Evolutionary conservation across 768 basidiomycete species (phyloP), one percentile per base, ranked within the genome.

Genomic region (Russula sp.): DNA sequence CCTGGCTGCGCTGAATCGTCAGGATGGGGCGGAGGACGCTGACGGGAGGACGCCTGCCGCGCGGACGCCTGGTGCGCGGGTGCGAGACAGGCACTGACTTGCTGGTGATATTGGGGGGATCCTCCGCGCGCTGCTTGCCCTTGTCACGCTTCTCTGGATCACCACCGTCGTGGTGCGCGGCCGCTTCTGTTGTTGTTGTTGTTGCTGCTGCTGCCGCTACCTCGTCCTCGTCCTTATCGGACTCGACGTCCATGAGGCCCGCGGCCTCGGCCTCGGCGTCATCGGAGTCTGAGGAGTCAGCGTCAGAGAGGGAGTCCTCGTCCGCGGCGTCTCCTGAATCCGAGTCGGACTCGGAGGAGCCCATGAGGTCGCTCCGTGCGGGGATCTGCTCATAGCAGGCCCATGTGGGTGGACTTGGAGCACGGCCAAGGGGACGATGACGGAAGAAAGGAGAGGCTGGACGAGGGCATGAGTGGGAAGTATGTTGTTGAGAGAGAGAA

Each of bases 381-480:
- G 62, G 86, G 73, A 91, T 91, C 81, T 91, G 89, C 80, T 92
- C 90, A 74, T 91, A 92, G 80, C 89, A 92, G 11, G 89, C 89
- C 89, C 89, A 91, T 0, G 88, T 91, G 31, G 90, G 89, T 2
- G 90, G 90, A 3, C 88, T 90, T 18, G 89, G 84, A 44, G 90
- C 89, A 57, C 89, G 82, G 27, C 90, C 89, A 68, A 91, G 84
- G 47, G 83, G 82, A 68, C 89, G 87, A 56, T 86, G 84, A 58
- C 87, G 76, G 60, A 79, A 87, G 76, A 82, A 85, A 71, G 81
- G 70, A 32, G 73, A 67, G 55, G 70, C 70, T 14, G 71, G 63
- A 10, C 66, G 61, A 59, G 63, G 63, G 63, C 63, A 63, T 39
- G 57, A 44, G 52, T 49, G 52, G 57, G 55, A 66, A 27, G 27